phyloP scores from a whole-genome alignment of 352 stramenopile genomes.

The Phytophthora europaea region DNA sequence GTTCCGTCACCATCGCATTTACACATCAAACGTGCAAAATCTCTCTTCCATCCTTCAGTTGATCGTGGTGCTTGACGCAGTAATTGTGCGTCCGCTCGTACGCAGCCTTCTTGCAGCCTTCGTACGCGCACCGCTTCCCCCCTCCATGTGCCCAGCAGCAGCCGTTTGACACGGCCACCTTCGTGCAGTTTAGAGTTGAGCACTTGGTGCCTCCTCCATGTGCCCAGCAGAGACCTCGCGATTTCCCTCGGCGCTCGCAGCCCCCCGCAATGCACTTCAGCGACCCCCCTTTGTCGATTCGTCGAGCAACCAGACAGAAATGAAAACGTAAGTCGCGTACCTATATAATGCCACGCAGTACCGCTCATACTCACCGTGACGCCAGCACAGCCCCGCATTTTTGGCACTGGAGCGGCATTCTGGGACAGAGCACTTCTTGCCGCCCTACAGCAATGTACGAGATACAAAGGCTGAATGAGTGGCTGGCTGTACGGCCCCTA shows the following conservation, averaged over 20 bases:
- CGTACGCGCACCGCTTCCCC: constrained; percentile 42
- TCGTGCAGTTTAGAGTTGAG: constrained; percentile 26
- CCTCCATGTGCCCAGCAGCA: constrained; percentile 49
- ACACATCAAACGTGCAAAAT: background rate
- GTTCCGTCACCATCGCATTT: background rate
- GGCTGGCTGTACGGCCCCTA: background rate
- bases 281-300: constrained; percentile 35
- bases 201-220: constrained; percentile 53
- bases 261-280: constrained; percentile 50
- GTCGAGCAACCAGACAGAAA: background rate
- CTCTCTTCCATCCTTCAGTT: constrained; percentile 10
- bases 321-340: background rate
- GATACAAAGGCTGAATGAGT: background rate
- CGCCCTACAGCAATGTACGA: constrained; percentile 26
- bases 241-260: constrained; percentile 51
- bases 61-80: constrained; percentile 39
- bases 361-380: constrained; percentile 1
- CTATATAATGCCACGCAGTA: background rate
- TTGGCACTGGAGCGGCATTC: constrained; percentile 41
- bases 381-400: constrained; percentile 27
- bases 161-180: constrained; percentile 45
- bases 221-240: constrained; percentile 48
- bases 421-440: constrained; percentile 43
- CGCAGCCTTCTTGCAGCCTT: constrained; percentile 35
- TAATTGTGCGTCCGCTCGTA: constrained; percentile 50